phyloP scores from a whole-genome alignment of 495 filamentous ascomycete species.

The Staphylotrichum longicolle region DNA sequence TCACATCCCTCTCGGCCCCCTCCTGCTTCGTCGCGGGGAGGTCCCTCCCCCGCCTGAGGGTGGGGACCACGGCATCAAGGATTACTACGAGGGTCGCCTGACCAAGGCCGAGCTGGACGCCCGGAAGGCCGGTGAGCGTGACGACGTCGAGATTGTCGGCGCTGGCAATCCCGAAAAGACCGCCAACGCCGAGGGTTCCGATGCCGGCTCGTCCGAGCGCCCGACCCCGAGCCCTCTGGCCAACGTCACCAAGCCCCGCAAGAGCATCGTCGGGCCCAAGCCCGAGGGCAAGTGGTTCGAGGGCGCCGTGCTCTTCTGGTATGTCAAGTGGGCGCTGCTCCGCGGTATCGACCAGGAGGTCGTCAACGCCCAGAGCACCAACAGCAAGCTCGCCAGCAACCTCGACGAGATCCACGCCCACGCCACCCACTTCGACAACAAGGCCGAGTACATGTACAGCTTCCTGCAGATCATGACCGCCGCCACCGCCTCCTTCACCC shows the following conservation, averaged over 20 bases:
- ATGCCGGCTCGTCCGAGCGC: slow-evolving; percentile 1
- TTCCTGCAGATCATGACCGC: slow-evolving; percentile 74
- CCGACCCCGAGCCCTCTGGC: slow-evolving; percentile 7
- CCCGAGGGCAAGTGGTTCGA: slow-evolving; percentile 40
- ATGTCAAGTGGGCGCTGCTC: slow-evolving; percentile 48
- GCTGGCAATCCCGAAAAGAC: slow-evolving; percentile 1
- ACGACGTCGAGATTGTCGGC: slow-evolving; percentile 23
- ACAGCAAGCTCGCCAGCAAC: slow-evolving; percentile 41
- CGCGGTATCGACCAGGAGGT: slow-evolving; percentile 63
- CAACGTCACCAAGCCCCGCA: slow-evolving; percentile 14
- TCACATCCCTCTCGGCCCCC: slow-evolving; percentile 56
- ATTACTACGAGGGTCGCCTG: slow-evolving; percentile 54
- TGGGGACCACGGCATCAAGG: slow-evolving; percentile 39
- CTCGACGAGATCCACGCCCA: slow-evolving; percentile 58
- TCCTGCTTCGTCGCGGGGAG: slow-evolving; percentile 52
- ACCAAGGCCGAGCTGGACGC: slow-evolving; percentile 49
- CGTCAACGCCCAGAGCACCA: slow-evolving; percentile 41
- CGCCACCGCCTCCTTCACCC: slow-evolving; percentile 69
- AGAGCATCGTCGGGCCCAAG: slow-evolving; percentile 34
- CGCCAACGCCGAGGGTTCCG: slow-evolving; percentile 18
- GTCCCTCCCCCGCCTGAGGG: slow-evolving; percentile 47
- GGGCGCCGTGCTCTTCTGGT: slow-evolving; percentile 43
- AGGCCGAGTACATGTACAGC: slow-evolving; percentile 72
- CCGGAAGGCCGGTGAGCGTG: slow-evolving; percentile 16
- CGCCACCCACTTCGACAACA: slow-evolving; percentile 69